Conservation (phyloP, 2,329 filamentous ascomycete species). For the Aspergillus uvarum region DNA sequence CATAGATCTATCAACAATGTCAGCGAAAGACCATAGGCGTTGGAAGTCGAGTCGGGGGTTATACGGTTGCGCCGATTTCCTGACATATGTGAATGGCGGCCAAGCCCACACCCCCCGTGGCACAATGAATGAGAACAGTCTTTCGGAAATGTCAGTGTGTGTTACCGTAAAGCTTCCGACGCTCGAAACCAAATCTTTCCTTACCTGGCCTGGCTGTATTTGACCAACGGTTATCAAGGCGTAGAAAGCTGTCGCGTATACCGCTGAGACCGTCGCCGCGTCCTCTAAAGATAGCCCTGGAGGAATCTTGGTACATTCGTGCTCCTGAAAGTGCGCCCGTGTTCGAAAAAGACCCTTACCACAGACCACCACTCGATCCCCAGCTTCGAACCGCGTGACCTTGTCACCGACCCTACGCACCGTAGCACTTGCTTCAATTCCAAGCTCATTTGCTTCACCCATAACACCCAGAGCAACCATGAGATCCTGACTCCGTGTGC, state of each 20-base stretch:
- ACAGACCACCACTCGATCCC: constrained; percentile 31
- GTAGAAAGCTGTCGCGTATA: constrained; percentile 20
- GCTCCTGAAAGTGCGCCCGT: neutral
- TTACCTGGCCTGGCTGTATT: constrained; percentile 23
- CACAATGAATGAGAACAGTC: constrained; percentile 34
- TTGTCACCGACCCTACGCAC: constrained; percentile 29
- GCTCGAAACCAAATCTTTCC: no score
- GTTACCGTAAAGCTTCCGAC: no score
- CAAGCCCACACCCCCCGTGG: constrained; percentile 31
- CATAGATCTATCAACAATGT: constrained; percentile 15
- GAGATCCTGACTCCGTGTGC: neutral
- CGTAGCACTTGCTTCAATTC: constrained; percentile 34
- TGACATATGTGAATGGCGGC: constrained; percentile 32
- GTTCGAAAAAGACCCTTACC: constrained; percentile 12
- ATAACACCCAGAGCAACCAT: constrained; percentile 23
- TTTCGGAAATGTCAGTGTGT: no score
- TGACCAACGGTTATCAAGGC: constrained; percentile 23
- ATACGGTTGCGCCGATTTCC: constrained; percentile 21
- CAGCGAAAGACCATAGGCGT: no score
- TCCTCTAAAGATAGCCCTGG: constrained; percentile 11
- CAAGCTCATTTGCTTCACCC: constrained; percentile 21
- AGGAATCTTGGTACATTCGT: neutral
- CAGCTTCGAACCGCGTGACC: constrained; percentile 25
- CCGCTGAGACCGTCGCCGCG: constrained; percentile 12
- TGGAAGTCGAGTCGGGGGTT: no score